phyloP scores from a whole-genome alignment of 1,284 basidiomycete genomes.

The Naganishia albida region DNA sequence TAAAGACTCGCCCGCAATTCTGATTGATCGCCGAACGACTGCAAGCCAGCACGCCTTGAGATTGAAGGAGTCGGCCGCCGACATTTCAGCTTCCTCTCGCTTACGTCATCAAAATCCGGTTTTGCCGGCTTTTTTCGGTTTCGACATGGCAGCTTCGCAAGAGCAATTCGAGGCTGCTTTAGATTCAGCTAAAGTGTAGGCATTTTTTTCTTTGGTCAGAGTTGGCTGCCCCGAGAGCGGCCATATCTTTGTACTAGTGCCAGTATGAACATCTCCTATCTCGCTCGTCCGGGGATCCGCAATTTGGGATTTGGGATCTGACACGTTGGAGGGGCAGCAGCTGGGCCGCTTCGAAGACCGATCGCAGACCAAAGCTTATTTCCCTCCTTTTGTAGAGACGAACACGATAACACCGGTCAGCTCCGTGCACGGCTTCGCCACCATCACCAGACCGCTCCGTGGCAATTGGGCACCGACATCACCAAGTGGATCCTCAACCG shows the following conservation, averaged over 20 bases:
- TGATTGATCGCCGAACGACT: too few relatives aligned
- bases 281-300: not conserved
- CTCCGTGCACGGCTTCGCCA: constrained; percentile 16
- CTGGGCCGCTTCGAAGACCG: not conserved
- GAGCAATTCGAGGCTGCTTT: constrained; percentile 14
- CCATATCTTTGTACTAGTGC: constrained; percentile 10
- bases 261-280: constrained; percentile 3
- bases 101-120: constrained; percentile 2
- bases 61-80: not conserved
- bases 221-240: not conserved
- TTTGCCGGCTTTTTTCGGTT: not conserved
- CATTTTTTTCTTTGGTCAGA: not conserved
- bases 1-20: too few relatives aligned
- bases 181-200: constrained; percentile 19
- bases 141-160: constrained; percentile 4
- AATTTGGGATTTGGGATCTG: too few relatives aligned
- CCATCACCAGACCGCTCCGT: not conserved
- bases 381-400: not conserved
- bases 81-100: not conserved
- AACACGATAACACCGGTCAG: constrained; percentile 1
- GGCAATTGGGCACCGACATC: constrained; percentile 31
- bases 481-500: constrained; percentile 14
- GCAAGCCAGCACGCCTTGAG: too few relatives aligned
- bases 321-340: not conserved
- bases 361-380: not conserved